These are phyloP conservation scores for Skeletonema marinoi DNA, from an alignment of 108 stramenopile species.

Conservation along the genomic window DNA sequence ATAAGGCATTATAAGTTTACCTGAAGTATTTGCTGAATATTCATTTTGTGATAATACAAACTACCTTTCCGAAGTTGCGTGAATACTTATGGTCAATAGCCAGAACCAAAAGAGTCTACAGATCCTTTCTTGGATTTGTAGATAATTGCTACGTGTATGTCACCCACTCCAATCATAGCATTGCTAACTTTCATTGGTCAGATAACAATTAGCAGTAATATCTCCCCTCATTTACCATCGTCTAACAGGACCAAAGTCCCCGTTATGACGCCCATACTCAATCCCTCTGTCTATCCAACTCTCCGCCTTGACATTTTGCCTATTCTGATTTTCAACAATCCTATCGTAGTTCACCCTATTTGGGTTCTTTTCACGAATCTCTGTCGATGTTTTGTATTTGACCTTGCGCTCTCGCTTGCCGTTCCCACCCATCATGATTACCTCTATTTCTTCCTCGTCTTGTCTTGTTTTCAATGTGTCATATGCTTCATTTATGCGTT, in stretches of 20 bases:
- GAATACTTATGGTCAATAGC: background rate
- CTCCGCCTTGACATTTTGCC: slow-evolving; percentile 14
- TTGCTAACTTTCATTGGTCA: background rate
- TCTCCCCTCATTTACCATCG: slow-evolving; percentile 11
- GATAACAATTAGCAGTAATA: background rate
- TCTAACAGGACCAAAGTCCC: slow-evolving; percentile 38
- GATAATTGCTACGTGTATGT: background rate
- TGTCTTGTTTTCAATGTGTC: slow-evolving; percentile 21
- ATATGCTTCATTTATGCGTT: slow-evolving; percentile 34
- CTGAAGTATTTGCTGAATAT: background rate
- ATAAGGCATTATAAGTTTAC: background rate
- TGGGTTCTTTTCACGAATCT: slow-evolving; percentile 19
- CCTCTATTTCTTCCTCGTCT: slow-evolving; percentile 35
- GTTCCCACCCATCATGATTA: slow-evolving; percentile 26
- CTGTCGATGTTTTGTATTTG: slow-evolving; percentile 18
- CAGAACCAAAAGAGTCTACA: background rate
- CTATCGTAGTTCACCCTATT: slow-evolving; percentile 28
- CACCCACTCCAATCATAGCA: background rate
- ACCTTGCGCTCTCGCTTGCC: slow-evolving; percentile 20
- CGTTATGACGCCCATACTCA: slow-evolving; percentile 39
- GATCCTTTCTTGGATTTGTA: background rate
- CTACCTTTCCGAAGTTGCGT: no score
- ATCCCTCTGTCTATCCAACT: slow-evolving; percentile 24
- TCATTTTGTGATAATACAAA: background rate
- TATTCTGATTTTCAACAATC: slow-evolving; percentile 21